Conservation (phyloP, 1,284 basidiomycete species). For the Ganoderma leucocontextum region DNA sequence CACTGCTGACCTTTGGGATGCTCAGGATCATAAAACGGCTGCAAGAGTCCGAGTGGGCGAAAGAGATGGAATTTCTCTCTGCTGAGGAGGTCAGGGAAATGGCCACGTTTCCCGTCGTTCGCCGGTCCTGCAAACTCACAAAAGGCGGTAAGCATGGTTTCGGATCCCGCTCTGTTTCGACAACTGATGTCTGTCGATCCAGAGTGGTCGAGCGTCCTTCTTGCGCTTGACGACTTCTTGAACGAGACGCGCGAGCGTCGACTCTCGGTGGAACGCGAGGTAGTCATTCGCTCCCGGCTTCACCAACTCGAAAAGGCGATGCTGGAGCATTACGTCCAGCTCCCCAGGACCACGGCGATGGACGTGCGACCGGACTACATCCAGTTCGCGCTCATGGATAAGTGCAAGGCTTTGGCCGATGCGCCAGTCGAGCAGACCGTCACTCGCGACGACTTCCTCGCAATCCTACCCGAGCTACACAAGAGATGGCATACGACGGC, state of each 20-base stretch:
- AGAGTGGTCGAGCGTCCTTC: constrained; percentile 8
- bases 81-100: background rate
- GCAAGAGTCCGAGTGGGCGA: background rate
- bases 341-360: constrained; percentile 10
- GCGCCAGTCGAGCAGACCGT: constrained; percentile 7
- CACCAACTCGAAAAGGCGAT: constrained; percentile 12
- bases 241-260: background rate
- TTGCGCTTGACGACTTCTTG: background rate
- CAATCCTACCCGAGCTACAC: background rate
- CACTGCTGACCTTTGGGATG: background rate
- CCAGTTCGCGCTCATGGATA: constrained; percentile 14
- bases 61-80: constrained; percentile 8
- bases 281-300: constrained; percentile 1
- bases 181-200: background rate
- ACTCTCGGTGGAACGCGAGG: background rate
- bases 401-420: constrained; percentile 4
- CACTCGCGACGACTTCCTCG: constrained; percentile 5
- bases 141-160: background rate
- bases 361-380: constrained; percentile 9
- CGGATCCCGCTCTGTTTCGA: background rate
- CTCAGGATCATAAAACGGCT: constrained; percentile 6
- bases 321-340: constrained; percentile 1
- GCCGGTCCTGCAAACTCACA: constrained; percentile 11
- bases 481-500: background rate
- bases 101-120: constrained; percentile 11